Evolutionary conservation across 2,329 filamentous ascomycete species (phyloP).

Genomic region (Fusarium luffae): DNA sequence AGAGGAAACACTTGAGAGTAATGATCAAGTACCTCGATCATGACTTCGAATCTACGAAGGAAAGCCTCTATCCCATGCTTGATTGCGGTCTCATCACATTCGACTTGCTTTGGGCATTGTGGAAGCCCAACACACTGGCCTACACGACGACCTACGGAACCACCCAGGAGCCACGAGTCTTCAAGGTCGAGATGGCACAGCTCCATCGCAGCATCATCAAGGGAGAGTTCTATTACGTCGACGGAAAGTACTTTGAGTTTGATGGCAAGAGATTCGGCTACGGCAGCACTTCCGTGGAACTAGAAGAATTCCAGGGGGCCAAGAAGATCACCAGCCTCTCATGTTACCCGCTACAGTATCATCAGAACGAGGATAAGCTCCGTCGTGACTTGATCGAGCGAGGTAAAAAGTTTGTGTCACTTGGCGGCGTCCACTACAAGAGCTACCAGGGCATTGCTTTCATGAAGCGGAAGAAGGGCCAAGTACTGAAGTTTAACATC

Average conservation of each 20-base stretch:
- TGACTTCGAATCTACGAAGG: slow-evolving; percentile 82
- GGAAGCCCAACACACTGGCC: slow-evolving; percentile 85
- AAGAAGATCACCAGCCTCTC: slow-evolving; percentile 83
- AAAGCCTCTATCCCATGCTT: slow-evolving; percentile 81
- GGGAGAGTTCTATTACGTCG: slow-evolving; percentile 80
- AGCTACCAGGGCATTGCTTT: slow-evolving; percentile 87
- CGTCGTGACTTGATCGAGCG: slow-evolving; percentile 77
- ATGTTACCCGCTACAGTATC: slow-evolving; percentile 83
- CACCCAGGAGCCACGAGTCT: slow-evolving; percentile 79
- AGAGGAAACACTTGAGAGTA: slow-evolving; percentile 75
- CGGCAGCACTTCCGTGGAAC: slow-evolving; percentile 75
- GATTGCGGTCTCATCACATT: slow-evolving; percentile 88
- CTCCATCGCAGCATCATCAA: slow-evolving; percentile 76
- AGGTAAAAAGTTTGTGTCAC: slow-evolving; percentile 83
- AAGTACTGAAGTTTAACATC: slow-evolving; percentile 79
- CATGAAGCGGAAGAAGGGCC: slow-evolving; percentile 78
- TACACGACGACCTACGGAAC: slow-evolving; percentile 83
- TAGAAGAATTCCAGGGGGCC: slow-evolving; percentile 81
- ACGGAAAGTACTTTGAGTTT: slow-evolving; percentile 85
- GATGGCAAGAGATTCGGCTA: slow-evolving; percentile 88
- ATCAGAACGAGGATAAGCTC: slow-evolving; percentile 75
- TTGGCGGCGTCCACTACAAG: slow-evolving; percentile 87
- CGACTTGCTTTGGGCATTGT: slow-evolving; percentile 87
- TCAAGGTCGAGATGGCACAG: slow-evolving; percentile 82
- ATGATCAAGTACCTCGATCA: slow-evolving; percentile 81